A percentile compares a stretch with the other conserved stretches of the same genome.
phyloP scores from a whole-genome alignment of 1,139 yeast species.

The Starmera stellimalicola region DNA sequence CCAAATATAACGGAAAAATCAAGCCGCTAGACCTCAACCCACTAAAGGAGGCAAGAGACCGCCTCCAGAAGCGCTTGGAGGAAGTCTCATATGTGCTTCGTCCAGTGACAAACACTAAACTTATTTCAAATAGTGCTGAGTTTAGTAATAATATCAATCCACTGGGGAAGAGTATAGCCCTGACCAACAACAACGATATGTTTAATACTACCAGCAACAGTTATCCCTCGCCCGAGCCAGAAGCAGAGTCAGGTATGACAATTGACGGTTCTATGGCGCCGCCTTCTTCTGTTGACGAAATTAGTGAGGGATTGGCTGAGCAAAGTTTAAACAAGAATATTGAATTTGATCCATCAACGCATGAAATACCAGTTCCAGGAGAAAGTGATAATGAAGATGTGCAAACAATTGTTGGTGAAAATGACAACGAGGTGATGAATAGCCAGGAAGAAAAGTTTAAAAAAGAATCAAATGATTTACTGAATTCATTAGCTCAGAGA shows the following conservation, averaged over 20 bases:
- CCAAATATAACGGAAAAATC: not conserved
- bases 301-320: too few relatives aligned
- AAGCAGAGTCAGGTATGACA: too few relatives aligned
- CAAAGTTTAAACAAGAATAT: not conserved
- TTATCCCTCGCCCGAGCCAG: not conserved
- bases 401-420: not conserved
- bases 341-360: not conserved
- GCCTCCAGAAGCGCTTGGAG: conserved; percentile 23
- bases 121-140: not conserved
- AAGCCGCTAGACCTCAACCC: conserved; percentile 7
- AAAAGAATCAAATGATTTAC: not conserved
- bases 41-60: conserved; percentile 17
- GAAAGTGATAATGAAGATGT: conserved; percentile 3
- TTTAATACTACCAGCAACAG: not conserved
- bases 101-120: conserved; percentile 8
- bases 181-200: not conserved
- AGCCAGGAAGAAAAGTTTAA: too few relatives aligned
- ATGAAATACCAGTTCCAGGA: not conserved
- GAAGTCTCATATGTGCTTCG: conserved; percentile 24
- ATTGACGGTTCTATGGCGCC: too few relatives aligned
- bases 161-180: not conserved
- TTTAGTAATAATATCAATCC: not conserved
- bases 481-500: conserved; percentile 6
- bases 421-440: not conserved
- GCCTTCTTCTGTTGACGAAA: too few relatives aligned